Evolutionary conservation across 2,329 filamentous ascomycete species (phyloP).

Genomic region (Ustulina deusta): DNA sequence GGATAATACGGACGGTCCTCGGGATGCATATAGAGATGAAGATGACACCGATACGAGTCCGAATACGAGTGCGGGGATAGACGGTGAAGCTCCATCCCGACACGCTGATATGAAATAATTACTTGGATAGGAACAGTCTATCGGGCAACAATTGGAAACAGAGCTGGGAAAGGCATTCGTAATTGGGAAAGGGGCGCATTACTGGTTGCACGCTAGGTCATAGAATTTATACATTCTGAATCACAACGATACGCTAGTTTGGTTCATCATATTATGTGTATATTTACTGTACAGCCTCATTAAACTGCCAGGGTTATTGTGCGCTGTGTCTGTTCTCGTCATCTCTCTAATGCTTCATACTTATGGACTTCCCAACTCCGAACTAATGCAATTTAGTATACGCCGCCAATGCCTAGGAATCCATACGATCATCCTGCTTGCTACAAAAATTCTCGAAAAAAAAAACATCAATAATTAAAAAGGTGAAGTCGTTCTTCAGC

Average conservation of each 20-base stretch:
- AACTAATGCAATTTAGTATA: slow-evolving; percentile 30
- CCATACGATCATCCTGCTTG: slow-evolving; percentile 18
- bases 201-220: slow-evolving; percentile 4
- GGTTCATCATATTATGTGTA: slow-evolving; percentile 11
- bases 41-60: slow-evolving; percentile 25
- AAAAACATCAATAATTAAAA: slow-evolving; percentile 9
- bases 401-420: slow-evolving; percentile 24
- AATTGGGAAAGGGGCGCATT: slow-evolving; percentile 8
- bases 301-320: slow-evolving; percentile 21
- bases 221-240: slow-evolving; percentile 22
- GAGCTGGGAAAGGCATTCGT: too few relatives aligned
- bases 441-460: slow-evolving; percentile 13
- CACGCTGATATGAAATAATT: slow-evolving; percentile 23
- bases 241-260: slow-evolving; percentile 11
- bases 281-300: slow-evolving; percentile 10
- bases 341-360: slow-evolving; percentile 17
- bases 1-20: slow-evolving; percentile 52
- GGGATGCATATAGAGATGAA: slow-evolving; percentile 36
- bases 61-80: slow-evolving; percentile 7
- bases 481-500: not conserved
- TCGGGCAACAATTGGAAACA: slow-evolving; percentile 15
- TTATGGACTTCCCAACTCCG: slow-evolving; percentile 30
- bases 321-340: not conserved
- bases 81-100: slow-evolving; percentile 11
- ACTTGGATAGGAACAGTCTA: slow-evolving; percentile 12